Conservation (phyloP, 2,329 filamentous ascomycete species). For the Nothophaeocryptopus gaeumannii region DNA sequence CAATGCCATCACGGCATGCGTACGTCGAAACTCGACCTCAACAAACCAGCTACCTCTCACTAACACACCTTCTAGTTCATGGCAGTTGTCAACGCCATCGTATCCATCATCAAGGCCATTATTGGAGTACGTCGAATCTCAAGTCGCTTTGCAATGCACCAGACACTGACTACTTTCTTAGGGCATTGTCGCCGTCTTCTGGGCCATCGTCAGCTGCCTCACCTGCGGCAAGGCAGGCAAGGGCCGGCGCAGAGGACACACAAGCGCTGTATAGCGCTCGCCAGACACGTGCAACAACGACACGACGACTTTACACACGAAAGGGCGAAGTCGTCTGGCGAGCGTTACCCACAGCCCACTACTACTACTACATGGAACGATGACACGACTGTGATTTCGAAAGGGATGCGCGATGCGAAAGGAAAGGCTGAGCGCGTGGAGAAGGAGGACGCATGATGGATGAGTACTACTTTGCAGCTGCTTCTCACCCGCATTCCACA, state of each 20-base stretch:
- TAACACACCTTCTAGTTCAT: constrained; percentile 11
- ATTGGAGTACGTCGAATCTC: constrained; percentile 36
- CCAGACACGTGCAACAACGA: neutral
- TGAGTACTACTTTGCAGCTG: neutral
- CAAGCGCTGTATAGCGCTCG: constrained; percentile 35
- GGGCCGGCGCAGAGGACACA: constrained; percentile 35
- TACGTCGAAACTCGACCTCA: too few species aligned
- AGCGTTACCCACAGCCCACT: too few species aligned
- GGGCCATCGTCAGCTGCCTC: constrained; percentile 49
- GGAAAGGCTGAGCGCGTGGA: neutral
- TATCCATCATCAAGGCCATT: constrained; percentile 45
- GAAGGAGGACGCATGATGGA: constrained; percentile 3
- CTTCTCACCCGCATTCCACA: neutral
- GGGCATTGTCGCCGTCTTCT: constrained; percentile 50
- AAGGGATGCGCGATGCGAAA: too few species aligned
- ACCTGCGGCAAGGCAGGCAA: constrained; percentile 48
- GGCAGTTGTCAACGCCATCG: constrained; percentile 47
- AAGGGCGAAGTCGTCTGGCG: too few species aligned
- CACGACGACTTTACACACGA: neutral
- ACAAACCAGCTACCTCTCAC: too few species aligned
- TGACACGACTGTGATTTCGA: too few species aligned
- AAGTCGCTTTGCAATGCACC: neutral
- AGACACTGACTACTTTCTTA: constrained; percentile 32
- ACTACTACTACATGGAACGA: neutral
- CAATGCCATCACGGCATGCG: constrained; percentile 44